phyloP scores from a whole-genome alignment of 768 basidiomycete genomes.

The Russula emetica region DNA sequence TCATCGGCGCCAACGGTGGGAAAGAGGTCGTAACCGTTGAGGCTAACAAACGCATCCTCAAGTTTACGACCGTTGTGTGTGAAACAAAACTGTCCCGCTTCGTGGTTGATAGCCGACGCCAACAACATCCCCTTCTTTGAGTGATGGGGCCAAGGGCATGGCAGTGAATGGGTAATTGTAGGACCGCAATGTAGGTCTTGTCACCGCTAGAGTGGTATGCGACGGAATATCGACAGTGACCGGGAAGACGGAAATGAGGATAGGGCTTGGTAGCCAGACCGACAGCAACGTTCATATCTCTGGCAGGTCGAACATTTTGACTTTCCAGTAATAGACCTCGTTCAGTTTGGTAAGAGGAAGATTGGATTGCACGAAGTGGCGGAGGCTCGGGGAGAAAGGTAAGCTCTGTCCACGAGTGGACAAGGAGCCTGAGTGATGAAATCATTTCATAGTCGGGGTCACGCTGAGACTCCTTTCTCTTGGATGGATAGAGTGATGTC shows the following conservation, averaged over 20 bases:
- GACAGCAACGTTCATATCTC: constrained; percentile 81
- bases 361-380: constrained; percentile 96
- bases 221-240: constrained; percentile 79
- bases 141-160: constrained; percentile 69
- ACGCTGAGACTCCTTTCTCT: constrained; percentile 98
- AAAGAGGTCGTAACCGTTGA: constrained; percentile 90
- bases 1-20: constrained; percentile 96
- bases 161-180: constrained; percentile 95
- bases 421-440: constrained; percentile 84
- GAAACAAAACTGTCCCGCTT: constrained; percentile 97
- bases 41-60: constrained; percentile 91
- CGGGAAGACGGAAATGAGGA: constrained; percentile 89
- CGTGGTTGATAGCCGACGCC: constrained; percentile 95
- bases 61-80: constrained; percentile 96
- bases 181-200: too few relatives aligned
- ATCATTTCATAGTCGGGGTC: constrained; percentile 98
- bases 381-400: constrained; percentile 93
- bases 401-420: constrained; percentile 94
- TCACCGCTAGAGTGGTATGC: constrained; percentile 97
- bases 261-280: constrained; percentile 97
- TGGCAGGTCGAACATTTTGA: constrained; percentile 98
- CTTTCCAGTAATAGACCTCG: constrained; percentile 99
- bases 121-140: constrained; percentile 93
- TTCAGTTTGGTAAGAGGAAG: constrained; percentile 95
- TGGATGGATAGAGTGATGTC: constrained; percentile 99